Percentiles rank a stretch among this genome's conserved stretches.
Conservation (phyloP, 148 eudicot genomes). For the Camellia granthamiana region DNA sequence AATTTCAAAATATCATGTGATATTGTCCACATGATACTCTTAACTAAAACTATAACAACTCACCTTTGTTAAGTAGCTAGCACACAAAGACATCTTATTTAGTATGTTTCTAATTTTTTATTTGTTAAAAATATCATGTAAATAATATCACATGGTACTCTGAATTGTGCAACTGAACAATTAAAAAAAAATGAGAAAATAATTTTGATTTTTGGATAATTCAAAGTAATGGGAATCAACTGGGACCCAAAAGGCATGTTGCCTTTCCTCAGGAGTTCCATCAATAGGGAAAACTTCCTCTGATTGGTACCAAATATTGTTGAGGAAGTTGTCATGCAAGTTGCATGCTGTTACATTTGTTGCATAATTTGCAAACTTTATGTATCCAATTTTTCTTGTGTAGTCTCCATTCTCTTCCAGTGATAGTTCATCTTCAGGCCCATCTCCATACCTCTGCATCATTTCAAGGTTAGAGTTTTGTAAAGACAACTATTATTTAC, state of each 20-base stretch:
- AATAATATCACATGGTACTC: no score
- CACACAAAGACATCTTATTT: no score
- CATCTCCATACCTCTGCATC: constrained; percentile 30
- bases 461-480: no score
- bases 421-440: constrained; percentile 24
- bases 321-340: constrained; percentile 27
- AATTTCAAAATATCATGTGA: no score
- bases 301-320: constrained; percentile 56
- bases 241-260: constrained; percentile 53
- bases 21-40: no score
- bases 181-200: neutral
- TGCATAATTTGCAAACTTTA: constrained; percentile 20
- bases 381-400: constrained; percentile 29
- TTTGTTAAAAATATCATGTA: no score
- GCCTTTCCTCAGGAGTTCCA: constrained; percentile 46
- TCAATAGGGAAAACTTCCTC: constrained; percentile 49
- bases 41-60: no score
- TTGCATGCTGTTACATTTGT: neutral
- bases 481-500: neutral
- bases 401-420: constrained; percentile 30
- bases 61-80: no score
- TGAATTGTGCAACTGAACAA: no score
- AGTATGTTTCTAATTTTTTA: no score
- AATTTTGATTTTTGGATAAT: constrained; percentile 10
- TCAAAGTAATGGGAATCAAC: constrained; percentile 33